Evolutionary conservation across 495 filamentous ascomycete species (phyloP).

Genomic region (Aspergillus cavernicola): DNA sequence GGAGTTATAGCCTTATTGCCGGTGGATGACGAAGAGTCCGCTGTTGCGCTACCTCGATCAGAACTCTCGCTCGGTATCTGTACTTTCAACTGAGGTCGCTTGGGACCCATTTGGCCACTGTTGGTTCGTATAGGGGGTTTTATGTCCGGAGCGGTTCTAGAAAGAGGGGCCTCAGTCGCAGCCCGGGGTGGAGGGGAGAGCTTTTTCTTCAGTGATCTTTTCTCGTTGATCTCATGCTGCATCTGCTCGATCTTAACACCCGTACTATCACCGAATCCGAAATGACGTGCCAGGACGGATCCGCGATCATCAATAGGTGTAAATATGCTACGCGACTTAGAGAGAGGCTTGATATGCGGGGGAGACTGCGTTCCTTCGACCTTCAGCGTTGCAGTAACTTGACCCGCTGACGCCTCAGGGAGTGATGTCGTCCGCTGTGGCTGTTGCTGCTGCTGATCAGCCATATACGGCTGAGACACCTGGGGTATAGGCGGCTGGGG

Average conservation of each 20-base stretch:
- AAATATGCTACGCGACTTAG: slow-evolving; percentile 89
- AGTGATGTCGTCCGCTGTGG: slow-evolving; percentile 39
- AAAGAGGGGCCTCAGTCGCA: slow-evolving; percentile 38
- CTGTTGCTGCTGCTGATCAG: slow-evolving; percentile 54
- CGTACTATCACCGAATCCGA: slow-evolving; percentile 47
- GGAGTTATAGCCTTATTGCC: slow-evolving; percentile 51
- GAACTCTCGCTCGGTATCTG: slow-evolving; percentile 91
- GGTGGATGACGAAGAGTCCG: slow-evolving; percentile 72
- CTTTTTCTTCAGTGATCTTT: slow-evolving; percentile 33
- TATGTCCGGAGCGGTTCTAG: slow-evolving; percentile 53
- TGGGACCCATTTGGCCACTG: slow-evolving; percentile 56
- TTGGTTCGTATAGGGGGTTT: slow-evolving; percentile 75
- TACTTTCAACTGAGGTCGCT: slow-evolving; percentile 81
- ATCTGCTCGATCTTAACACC: slow-evolving; percentile 34
- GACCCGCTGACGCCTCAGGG: slow-evolving; percentile 38
- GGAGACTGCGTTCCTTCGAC: slow-evolving; percentile 47
- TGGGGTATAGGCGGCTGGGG: slow-evolving; percentile 60
- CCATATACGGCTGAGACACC: slow-evolving; percentile 59
- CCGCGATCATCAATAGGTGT: slow-evolving; percentile 93
- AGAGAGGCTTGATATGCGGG: slow-evolving; percentile 63
- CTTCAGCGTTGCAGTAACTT: slow-evolving; percentile 35
- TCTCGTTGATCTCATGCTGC: slow-evolving; percentile 46
- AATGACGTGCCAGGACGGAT: slow-evolving; percentile 83
- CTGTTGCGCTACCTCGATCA: slow-evolving; percentile 71
- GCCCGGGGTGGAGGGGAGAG: slow-evolving; percentile 49